Evolutionary conservation across 2,329 filamentous ascomycete species (phyloP).

Genomic region (Fusarium sp.): DNA sequence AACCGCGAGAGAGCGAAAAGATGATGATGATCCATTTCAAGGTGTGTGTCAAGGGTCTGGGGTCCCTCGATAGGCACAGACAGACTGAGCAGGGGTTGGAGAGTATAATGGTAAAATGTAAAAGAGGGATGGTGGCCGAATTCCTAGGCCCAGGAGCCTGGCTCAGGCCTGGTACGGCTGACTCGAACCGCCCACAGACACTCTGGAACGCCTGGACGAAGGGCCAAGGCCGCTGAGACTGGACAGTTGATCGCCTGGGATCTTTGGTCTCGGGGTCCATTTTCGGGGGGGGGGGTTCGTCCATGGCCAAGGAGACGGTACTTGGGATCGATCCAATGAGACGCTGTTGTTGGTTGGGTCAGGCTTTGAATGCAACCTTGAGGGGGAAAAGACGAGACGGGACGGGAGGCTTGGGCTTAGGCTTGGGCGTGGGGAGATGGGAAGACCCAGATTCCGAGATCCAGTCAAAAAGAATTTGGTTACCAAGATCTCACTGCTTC

Average conservation of each 20-base stretch:
- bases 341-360: constrained; percentile 7
- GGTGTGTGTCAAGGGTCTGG: background rate
- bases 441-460: constrained; percentile 30
- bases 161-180: constrained; percentile 41
- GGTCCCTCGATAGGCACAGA: background rate
- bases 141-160: constrained; percentile 44
- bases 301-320: constrained; percentile 43
- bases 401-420: background rate
- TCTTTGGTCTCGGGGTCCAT: constrained; percentile 16
- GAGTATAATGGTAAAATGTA: background rate
- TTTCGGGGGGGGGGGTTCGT: constrained; percentile 27
- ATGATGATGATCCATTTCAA: constrained; percentile 16
- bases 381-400: constrained; percentile 1
- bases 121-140: constrained; percentile 17
- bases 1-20: constrained; percentile 14
- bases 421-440: background rate
- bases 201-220: constrained; percentile 15
- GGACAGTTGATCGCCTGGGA: constrained; percentile 14
- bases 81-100: constrained; percentile 6
- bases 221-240: constrained; percentile 14
- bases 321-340: constrained; percentile 24
- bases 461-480: constrained; percentile 1
- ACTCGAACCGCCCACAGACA: constrained; percentile 39
- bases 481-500: constrained; percentile 9
- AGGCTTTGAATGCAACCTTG: constrained; percentile 3